Conservation (phyloP, 2,329 filamentous ascomycete species). For the Ascochyta rabiei region DNA sequence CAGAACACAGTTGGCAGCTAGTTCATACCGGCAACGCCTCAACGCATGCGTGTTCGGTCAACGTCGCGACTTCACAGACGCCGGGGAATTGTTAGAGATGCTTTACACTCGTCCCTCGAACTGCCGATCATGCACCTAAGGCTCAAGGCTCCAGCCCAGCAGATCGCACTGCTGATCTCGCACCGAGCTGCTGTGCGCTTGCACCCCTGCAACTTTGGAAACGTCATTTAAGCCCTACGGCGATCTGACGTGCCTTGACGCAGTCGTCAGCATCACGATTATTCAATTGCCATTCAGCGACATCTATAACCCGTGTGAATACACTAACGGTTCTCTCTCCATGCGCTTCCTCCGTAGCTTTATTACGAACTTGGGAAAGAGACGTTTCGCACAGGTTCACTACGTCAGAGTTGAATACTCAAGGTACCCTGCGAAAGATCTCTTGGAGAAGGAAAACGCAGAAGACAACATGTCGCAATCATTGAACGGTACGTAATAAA, state of each 20-base stretch:
- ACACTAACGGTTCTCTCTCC: not conserved
- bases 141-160: conserved; percentile 4
- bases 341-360: conserved; percentile 26
- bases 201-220: conserved; percentile 9
- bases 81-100: not conserved
- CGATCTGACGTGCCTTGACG: conserved; percentile 11
- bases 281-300: not conserved
- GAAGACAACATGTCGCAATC: conserved; percentile 10
- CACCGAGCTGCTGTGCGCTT: conserved; percentile 1
- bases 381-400: conserved; percentile 40
- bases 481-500: conserved; percentile 11
- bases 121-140: conserved; percentile 1
- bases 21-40: not conserved
- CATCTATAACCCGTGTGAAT: not conserved
- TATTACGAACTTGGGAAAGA: conserved; percentile 13
- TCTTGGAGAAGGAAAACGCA: conserved; percentile 1
- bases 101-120: not conserved
- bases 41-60: not conserved
- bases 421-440: conserved; percentile 13
- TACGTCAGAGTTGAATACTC: conserved; percentile 28
- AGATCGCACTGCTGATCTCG: conserved; percentile 8
- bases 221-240: conserved; percentile 17
- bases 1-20: conserved; percentile 1
- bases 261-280: conserved; percentile 18
- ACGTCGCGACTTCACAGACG: not conserved